These are phyloP conservation scores for Colletotrichum lini DNA, from an alignment of 2,329 filamentous ascomycete species.

Conservation along the genomic window DNA sequence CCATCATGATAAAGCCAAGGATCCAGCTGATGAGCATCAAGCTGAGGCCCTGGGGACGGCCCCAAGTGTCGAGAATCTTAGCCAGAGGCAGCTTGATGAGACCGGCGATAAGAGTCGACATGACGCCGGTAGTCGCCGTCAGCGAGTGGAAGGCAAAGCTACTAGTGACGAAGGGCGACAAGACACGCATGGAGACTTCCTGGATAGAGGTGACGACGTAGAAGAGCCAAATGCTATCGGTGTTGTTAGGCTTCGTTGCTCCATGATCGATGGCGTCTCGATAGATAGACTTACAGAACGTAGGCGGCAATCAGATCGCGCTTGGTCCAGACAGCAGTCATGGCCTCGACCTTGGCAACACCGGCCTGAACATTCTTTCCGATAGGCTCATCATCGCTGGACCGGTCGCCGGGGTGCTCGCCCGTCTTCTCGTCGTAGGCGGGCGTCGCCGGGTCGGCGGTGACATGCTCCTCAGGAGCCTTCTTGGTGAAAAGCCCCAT, in stretches of 20 bases:
- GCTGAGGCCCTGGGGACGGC: conserved; percentile 74
- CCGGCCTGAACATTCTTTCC: conserved; percentile 57
- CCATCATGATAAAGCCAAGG: conserved; percentile 74
- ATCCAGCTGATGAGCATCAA: conserved; percentile 67
- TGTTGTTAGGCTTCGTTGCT: neutral
- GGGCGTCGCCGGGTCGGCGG: conserved; percentile 16
- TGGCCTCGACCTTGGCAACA: conserved; percentile 64
- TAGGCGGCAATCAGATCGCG: conserved; percentile 60
- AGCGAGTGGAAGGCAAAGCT: conserved; percentile 68
- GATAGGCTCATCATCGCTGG: conserved; percentile 52
- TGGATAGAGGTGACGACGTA: conserved; percentile 57
- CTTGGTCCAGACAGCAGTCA: conserved; percentile 60
- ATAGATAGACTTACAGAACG: conserved; percentile 53
- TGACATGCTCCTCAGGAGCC: conserved; percentile 32
- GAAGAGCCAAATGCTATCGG: conserved; percentile 56
- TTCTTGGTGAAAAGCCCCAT: conserved; percentile 36
- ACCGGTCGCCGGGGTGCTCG: conserved; percentile 32
- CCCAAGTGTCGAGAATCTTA: conserved; percentile 78
- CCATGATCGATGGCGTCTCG: neutral
- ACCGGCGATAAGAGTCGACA: conserved; percentile 69
- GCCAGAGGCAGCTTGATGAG: conserved; percentile 76
- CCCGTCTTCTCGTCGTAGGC: conserved; percentile 31
- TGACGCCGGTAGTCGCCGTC: conserved; percentile 66
- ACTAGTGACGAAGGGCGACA: conserved; percentile 65
- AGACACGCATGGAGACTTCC: conserved; percentile 54